phyloP scores from a whole-genome alignment of 192 early-diverging fungal species.

The Endogone sp. region DNA sequence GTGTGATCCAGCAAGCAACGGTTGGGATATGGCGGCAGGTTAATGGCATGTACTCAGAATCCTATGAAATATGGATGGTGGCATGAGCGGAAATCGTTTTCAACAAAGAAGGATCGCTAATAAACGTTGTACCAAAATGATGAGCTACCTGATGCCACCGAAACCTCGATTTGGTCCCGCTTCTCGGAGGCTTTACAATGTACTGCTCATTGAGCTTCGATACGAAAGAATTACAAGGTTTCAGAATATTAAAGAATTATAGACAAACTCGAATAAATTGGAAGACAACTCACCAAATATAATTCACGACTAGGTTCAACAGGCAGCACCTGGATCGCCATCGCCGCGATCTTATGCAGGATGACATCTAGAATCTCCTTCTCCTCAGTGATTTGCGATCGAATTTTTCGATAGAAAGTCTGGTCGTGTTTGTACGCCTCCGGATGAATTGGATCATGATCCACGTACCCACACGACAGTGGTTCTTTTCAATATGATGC shows the following conservation, averaged over 20 bases:
- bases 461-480: conserved; percentile 24
- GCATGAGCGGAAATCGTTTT: no score
- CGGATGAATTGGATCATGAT: conserved; percentile 15
- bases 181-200: conserved; percentile 32
- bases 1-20: conserved; percentile 31
- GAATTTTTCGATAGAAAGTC: conserved; percentile 7
- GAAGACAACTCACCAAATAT: conserved; percentile 12
- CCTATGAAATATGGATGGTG: conserved; percentile 15
- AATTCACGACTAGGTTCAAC: neutral
- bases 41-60: conserved; percentile 22
- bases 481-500: conserved; percentile 16
- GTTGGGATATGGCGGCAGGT: conserved; percentile 4
- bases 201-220: conserved; percentile 34
- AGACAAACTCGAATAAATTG: neutral
- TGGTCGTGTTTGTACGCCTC: conserved; percentile 14
- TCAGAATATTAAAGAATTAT: neutral
- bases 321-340: conserved; percentile 11
- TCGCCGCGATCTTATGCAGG: conserved; percentile 3
- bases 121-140: neutral
- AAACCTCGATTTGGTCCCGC: conserved; percentile 16
- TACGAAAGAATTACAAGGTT: neutral
- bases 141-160: conserved; percentile 29
- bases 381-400: neutral
- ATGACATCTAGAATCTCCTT: neutral
- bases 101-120: no score